Evolutionary conservation across 2,329 filamentous ascomycete genomes (phyloP).

Genomic region (Colletotrichum sp.): DNA sequence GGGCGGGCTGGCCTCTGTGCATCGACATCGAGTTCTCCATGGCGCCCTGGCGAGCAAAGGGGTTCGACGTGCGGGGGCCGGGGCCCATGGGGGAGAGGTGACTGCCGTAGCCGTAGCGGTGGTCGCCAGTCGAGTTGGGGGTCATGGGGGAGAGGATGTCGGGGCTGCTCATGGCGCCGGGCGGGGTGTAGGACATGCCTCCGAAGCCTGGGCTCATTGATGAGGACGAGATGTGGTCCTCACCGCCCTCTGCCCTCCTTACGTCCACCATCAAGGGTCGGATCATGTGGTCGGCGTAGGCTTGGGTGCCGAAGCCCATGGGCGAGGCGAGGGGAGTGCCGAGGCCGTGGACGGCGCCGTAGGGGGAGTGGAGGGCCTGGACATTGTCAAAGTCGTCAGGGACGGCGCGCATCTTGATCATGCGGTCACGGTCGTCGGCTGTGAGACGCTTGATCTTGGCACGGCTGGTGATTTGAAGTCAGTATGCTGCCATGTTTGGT

Average conservation of each 20-base stretch:
- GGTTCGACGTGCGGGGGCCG: constrained; percentile 55
- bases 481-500: background rate
- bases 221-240: constrained; percentile 71
- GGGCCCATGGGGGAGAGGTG: constrained; percentile 54
- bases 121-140: constrained; percentile 39
- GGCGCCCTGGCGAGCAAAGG: constrained; percentile 55
- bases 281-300: constrained; percentile 66
- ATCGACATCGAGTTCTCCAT: constrained; percentile 44
- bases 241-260: constrained; percentile 60
- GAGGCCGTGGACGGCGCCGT: constrained; percentile 63
- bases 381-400: constrained; percentile 75
- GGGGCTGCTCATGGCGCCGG: constrained; percentile 52
- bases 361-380: constrained; percentile 70
- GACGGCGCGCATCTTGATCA: constrained; percentile 75
- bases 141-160: constrained; percentile 63
- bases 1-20: constrained; percentile 49
- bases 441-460: constrained; percentile 76
- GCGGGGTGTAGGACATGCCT: constrained; percentile 67
- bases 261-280: constrained; percentile 73
- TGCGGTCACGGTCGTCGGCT: constrained; percentile 72
- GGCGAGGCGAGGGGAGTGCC: constrained; percentile 53
- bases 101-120: constrained; percentile 58
- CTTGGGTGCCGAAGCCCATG: constrained; percentile 51
- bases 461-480: constrained; percentile 47
- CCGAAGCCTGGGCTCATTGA: constrained; percentile 72